Base-by-base conservation (phyloP, 148 eudicot genomes). In the Amaranthus cruentus region DNA sequence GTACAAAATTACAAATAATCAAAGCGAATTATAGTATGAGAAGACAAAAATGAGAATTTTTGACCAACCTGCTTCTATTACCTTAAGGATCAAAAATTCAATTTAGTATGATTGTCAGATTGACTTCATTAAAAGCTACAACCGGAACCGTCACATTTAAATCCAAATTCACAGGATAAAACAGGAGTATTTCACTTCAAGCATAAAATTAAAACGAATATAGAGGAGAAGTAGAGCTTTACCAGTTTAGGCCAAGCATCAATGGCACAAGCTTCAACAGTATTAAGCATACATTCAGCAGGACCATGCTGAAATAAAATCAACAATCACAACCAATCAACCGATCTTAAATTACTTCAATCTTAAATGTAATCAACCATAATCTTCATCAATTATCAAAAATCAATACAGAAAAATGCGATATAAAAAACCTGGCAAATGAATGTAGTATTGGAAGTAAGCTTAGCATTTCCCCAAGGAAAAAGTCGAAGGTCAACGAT, bases 171-270 rank as follows among this genome's bases (percentile, higher is more conserved):
- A 28, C 38, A 28, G 38, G 38, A 28, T 28, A 28, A 28, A 28
- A 28, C 38, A 14, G 57, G 38, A 42, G 42, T 28, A 28, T 28
- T 28, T 28, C 38, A 28, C 38, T 28, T 28, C 38, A 28, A 28
- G 38, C 38, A 28, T 0, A 28, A 28, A 28, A 28, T 2, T 28
- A 28, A 28, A 28, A 28, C 38, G 38, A 28, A 28, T 28, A 28
- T 28, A 28, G 38, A 28, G 2, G 38, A 28, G 38, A 28, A 28
- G 38, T 28, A 0, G 38, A 28, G 47, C 71, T 76, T 84, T 81
- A 94, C 98, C 96, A 91, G 77, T 70, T 79, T 84, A 50, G 96
- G 98, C 98, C 96, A 94, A 60, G 62, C 88, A 79, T 83, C 71
- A 69, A 94, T 87, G 7, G 96, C 93, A 85, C 98, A 94, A 47